phyloP scores from a whole-genome alignment of 768 basidiomycete genomes.

The Holtermanniella nyarrowii region DNA sequence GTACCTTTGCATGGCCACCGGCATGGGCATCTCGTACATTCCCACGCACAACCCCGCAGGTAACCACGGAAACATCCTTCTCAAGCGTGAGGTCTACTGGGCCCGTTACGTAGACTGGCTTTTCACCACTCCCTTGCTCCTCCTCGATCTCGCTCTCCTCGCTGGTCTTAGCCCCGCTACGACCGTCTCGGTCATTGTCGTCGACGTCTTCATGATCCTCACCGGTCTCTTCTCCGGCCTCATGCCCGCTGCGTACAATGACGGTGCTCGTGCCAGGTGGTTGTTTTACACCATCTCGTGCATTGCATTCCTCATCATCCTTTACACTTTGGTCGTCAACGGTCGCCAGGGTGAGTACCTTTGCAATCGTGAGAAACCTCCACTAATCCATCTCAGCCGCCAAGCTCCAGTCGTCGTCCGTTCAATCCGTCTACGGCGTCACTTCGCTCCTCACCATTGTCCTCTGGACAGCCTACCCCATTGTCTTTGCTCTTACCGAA shows the following conservation, averaged over 20 bases:
- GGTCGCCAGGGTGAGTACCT: slow-evolving; percentile 32
- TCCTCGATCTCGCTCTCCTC: slow-evolving; percentile 35
- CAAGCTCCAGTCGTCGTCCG: slow-evolving; percentile 11
- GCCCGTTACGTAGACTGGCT: slow-evolving; percentile 37
- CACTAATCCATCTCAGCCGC: slow-evolving; percentile 18
- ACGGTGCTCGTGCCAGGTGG: slow-evolving; percentile 28
- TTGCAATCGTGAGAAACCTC: neutral
- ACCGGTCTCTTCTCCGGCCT: slow-evolving; percentile 28
- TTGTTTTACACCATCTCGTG: slow-evolving; percentile 27
- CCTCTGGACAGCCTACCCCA: slow-evolving; percentile 38
- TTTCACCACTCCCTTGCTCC: slow-evolving; percentile 37
- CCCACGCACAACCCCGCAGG: slow-evolving; percentile 21
- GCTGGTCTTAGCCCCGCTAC: slow-evolving; percentile 34
- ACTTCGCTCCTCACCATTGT: slow-evolving; percentile 7
- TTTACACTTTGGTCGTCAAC: slow-evolving; percentile 24
- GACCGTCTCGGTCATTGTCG: slow-evolving; percentile 25
- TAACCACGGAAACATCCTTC: slow-evolving; percentile 12
- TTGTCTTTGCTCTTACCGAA: slow-evolving; percentile 36
- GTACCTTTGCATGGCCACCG: slow-evolving; percentile 38
- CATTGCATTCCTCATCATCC: slow-evolving; percentile 29
- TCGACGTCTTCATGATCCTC: slow-evolving; percentile 33
- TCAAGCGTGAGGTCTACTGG: slow-evolving; percentile 32
- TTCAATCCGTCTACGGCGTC: slow-evolving; percentile 2
- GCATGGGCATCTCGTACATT: slow-evolving; percentile 26
- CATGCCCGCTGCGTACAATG: slow-evolving; percentile 13